A percentile compares a stretch with the other conserved stretches of the same genome.
Evolutionary conservation across 2,329 filamentous ascomycete genomes (phyloP).

Genomic region (Xylariaceae sp.): DNA sequence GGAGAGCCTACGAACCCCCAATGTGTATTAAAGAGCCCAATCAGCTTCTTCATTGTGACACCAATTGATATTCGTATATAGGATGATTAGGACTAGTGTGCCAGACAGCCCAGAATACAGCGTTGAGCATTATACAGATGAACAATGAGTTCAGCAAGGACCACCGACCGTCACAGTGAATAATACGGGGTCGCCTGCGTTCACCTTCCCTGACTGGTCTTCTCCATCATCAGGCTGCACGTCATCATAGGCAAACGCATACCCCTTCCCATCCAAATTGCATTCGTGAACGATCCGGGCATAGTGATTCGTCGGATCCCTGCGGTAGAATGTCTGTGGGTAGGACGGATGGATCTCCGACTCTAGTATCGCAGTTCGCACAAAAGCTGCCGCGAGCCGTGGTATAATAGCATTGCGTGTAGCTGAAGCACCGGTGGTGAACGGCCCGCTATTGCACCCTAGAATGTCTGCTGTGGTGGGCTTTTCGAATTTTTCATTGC

Average conservation of each 20-base stretch:
- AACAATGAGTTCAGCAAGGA: not conserved
- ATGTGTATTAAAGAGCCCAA: not conserved
- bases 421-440: conserved; percentile 52
- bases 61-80: not conserved
- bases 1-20: not conserved
- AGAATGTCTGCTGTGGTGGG: conserved; percentile 70
- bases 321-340: conserved; percentile 46
- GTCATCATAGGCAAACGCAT: conserved; percentile 68
- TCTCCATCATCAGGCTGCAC: conserved; percentile 57
- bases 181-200: conserved; percentile 55
- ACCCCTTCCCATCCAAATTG: conserved; percentile 61
- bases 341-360: conserved; percentile 50
- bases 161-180: conserved; percentile 61
- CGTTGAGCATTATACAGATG: not conserved
- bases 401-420: conserved; percentile 55
- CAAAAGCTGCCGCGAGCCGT: conserved; percentile 56
- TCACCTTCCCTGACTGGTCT: conserved; percentile 64
- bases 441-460: conserved; percentile 69
- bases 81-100: not conserved
- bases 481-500: conserved; percentile 55
- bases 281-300: conserved; percentile 61
- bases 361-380: conserved; percentile 60
- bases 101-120: not conserved
- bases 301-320: conserved; percentile 63
- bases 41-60: too few relatives aligned